phyloP scores from a whole-genome alignment of 805 yeast genomes.

The Lipomyces yamanashiensis region DNA sequence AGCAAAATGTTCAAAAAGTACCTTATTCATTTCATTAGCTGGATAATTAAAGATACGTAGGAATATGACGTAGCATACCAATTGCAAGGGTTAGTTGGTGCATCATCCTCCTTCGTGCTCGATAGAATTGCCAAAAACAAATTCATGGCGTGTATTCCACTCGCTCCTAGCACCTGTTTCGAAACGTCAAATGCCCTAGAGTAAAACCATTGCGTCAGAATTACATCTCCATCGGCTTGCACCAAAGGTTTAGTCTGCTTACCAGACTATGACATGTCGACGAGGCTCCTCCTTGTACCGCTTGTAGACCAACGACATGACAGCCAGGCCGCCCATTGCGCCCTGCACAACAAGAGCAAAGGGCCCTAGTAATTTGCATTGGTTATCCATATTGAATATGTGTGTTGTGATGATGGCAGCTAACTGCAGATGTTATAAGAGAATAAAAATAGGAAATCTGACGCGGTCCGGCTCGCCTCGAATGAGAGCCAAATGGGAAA shows the following conservation, averaged over 20 bases:
- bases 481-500: too few species aligned
- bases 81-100: slow-evolving; percentile 77
- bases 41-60: neutral
- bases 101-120: slow-evolving; percentile 41
- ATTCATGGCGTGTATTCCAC: slow-evolving; percentile 81
- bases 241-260: neutral
- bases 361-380: slow-evolving; percentile 79
- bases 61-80: slow-evolving; percentile 50
- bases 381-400: slow-evolving; percentile 23
- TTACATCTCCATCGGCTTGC: too few species aligned
- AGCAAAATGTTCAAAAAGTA: slow-evolving; percentile 84
- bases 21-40: slow-evolving; percentile 42
- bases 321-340: slow-evolving; percentile 73
- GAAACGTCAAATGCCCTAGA: slow-evolving; percentile 70
- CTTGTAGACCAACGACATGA: slow-evolving; percentile 73
- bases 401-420: neutral
- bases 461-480: too few species aligned
- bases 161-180: slow-evolving; percentile 86
- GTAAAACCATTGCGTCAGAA: neutral
- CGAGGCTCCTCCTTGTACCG: slow-evolving; percentile 81
- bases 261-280: slow-evolving; percentile 88
- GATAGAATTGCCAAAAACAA: slow-evolving; percentile 67
- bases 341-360: slow-evolving; percentile 81
- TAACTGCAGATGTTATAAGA: neutral
- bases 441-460: too few species aligned